phyloP scores from a whole-genome alignment of 2,329 filamentous ascomycete species.

The Claviceps capensis region DNA sequence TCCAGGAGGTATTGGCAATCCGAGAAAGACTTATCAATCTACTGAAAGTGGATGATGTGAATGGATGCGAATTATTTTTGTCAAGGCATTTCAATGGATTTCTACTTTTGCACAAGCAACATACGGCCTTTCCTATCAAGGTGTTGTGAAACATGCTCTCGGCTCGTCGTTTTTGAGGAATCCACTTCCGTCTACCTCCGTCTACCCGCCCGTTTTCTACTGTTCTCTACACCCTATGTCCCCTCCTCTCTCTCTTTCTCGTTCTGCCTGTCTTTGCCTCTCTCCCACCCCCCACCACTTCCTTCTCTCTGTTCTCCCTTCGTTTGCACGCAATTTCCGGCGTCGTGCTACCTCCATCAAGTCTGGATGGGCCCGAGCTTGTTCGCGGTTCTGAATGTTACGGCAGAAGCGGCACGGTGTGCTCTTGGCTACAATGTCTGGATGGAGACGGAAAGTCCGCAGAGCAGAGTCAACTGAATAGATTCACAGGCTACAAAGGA shows the following conservation, averaged over 20 bases:
- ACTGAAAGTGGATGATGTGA: constrained; percentile 8
- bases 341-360: too few species aligned
- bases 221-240: neutral
- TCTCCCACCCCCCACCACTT: neutral
- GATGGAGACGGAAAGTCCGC: neutral
- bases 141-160: neutral
- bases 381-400: too few species aligned
- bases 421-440: neutral
- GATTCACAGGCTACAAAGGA: neutral
- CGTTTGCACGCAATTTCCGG: neutral
- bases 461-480: neutral
- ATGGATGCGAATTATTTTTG: neutral
- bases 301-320: neutral
- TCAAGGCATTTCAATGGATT: too few species aligned
- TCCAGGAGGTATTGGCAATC: constrained; percentile 36
- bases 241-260: neutral
- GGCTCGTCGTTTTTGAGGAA: neutral
- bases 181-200: neutral
- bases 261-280: neutral
- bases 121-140: neutral
- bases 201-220: too few species aligned
- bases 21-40: constrained; percentile 25
- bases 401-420: neutral
- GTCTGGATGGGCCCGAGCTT: too few species aligned
- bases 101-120: neutral